Conservation (phyloP, 75 land plant genomes). For the Selaginella moellendorffii region DNA sequence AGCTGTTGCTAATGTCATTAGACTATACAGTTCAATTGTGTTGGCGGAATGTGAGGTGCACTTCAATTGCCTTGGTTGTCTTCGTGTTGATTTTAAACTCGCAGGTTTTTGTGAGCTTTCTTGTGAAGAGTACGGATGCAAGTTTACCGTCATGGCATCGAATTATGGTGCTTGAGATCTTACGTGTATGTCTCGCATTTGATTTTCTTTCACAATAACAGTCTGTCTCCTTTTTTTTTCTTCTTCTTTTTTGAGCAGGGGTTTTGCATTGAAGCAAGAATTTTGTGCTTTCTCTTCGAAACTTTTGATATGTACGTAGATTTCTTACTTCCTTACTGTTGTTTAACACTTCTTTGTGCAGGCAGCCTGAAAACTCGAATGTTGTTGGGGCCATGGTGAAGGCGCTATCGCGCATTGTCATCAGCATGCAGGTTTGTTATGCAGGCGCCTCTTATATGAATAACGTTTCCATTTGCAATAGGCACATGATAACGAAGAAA, state of each 20-base stretch:
- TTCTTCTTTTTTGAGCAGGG: constrained; percentile 56
- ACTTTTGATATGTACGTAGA: constrained; percentile 85
- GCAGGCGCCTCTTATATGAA: constrained; percentile 1
- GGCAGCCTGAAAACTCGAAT: constrained; percentile 85
- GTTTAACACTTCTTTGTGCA: constrained; percentile 10
- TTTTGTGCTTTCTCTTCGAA: constrained; percentile 74
- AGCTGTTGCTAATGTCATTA: constrained; percentile 82
- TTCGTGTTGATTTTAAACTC: neutral
- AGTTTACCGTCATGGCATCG: constrained; percentile 94
- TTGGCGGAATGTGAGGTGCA: constrained; percentile 97
- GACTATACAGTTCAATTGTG: constrained; percentile 77
- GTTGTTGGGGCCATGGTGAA: constrained; percentile 77
- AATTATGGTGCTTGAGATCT: constrained; percentile 89
- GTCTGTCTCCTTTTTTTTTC: too few relatives aligned
- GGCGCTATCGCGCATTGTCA: constrained; percentile 85
- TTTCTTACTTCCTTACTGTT: neutral
- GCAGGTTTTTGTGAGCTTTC: constrained; percentile 64
- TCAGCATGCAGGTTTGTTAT: constrained; percentile 48
- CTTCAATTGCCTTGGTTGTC: too few relatives aligned
- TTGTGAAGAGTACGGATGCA: constrained; percentile 58
- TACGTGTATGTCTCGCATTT: constrained; percentile 42
- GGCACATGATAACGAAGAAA: constrained; percentile 89
- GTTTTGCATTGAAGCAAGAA: constrained; percentile 92
- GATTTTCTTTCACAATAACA: too few relatives aligned
- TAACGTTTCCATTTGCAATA: constrained; percentile 16